A percentile compares a stretch with the other conserved stretches of the same genome.
Evolutionary conservation across 306 rosid species (phyloP).

Genomic region (Carpinus fangiana): DNA sequence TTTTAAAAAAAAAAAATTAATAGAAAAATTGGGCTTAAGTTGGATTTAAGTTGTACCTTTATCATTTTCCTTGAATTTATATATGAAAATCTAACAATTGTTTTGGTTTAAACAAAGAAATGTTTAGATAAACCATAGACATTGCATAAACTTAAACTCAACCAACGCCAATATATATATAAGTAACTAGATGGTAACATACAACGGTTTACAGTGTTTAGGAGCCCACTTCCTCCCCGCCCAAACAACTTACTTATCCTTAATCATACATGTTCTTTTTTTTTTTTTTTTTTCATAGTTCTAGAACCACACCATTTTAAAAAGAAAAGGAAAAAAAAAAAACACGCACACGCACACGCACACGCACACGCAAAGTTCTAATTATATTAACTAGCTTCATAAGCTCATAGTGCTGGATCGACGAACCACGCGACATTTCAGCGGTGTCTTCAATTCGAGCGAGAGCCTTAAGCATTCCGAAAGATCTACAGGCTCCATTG

Average conservation of each 20-base stretch:
- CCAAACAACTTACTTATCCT: no score
- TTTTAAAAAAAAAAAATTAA: no score
- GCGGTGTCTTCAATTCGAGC: slow-evolving; percentile 71
- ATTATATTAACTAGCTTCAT: background rate
- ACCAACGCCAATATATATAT: no score
- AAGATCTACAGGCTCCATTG: slow-evolving; percentile 45
- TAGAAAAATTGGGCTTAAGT: no score
- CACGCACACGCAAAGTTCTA: background rate
- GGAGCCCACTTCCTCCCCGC: no score
- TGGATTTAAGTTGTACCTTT: no score
- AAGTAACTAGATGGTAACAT: no score
- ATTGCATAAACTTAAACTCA: no score
- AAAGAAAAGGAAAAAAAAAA: no score
- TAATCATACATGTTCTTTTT: background rate
- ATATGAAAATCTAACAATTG: background rate
- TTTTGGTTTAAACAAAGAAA: background rate
- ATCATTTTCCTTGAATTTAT: no score
- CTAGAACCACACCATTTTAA: background rate
- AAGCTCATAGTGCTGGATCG: slow-evolving; percentile 6
- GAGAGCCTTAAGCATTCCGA: slow-evolving; percentile 74
- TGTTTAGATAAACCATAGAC: background rate
- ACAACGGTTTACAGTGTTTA: no score
- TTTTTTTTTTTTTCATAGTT: background rate
- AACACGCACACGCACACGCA: no score
- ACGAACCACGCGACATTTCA: slow-evolving; percentile 38